Base-by-base conservation (phyloP, 2,329 filamentous ascomycete species). In the Cercospora sojina region DNA sequence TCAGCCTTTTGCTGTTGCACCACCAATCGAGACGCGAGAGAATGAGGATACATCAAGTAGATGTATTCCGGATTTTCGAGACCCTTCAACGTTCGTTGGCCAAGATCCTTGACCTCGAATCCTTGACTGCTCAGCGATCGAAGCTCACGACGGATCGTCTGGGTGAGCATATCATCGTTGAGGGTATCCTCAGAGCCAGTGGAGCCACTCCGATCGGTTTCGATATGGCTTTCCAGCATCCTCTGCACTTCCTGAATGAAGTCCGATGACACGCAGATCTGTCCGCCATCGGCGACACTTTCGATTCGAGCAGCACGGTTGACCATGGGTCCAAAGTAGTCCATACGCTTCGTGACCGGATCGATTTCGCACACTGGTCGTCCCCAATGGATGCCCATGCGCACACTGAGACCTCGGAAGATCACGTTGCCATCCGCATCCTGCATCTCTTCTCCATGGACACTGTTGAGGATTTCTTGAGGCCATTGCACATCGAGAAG, bases 251-350 rank as follows among this genome's bases (percentile, higher is more conserved):
- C 95, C 12, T 91, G 91, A 75, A 99, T 96, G 80, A 98, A 98
- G 78, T 99, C 95, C 1, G 93, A 93, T 0, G 93, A 97, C 1
- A 98, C 95, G 0, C 94, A 95, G 71, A 98, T 97, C 77, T 99
- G 94, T 0, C 95, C 95, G 68, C 95, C 95, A 77, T 99, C 95
- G 38, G 95, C 95, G 51, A 97, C 93, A 23, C 92, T 90, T 6
- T 92, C 95, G 71, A 99, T 96, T 81, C 95, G 91, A 16, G 95
- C 91, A 0, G 95, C 92, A 76, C 96, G 93, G 80, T 99, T 99
- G 75, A 99, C 95, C 93, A 99, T 99, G 13, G 95, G 95, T 0
- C 95, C 95, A 77, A 98, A 99, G 81, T 99, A 99, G 75, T 99
- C 95, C 95, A 99, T 99, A 69, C 95, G 92, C 65, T 93, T 90